phyloP scores from a whole-genome alignment of 2,329 filamentous ascomycete species.

The Cladosporium sp. region DNA sequence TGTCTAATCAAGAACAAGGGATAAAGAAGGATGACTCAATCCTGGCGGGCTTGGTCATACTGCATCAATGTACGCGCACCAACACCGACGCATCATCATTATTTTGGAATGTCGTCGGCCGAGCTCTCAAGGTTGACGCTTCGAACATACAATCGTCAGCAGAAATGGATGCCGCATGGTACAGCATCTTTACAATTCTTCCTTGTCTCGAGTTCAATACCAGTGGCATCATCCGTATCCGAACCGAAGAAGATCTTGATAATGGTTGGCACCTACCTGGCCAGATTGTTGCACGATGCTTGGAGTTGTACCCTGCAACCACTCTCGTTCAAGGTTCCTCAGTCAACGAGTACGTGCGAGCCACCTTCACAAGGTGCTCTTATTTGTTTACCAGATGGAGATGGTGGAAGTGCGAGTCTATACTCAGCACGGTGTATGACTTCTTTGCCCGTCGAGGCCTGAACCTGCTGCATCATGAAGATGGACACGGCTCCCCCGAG shows the following conservation, averaged over 20 bases:
- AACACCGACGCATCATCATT: slow-evolving; percentile 32
- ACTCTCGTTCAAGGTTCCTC: slow-evolving; percentile 42
- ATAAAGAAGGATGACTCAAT: slow-evolving; percentile 46
- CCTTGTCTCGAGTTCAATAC: slow-evolving; percentile 56
- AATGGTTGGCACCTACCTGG: slow-evolving; percentile 55
- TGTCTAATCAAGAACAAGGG: slow-evolving; percentile 48
- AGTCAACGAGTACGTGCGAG: slow-evolving; percentile 58
- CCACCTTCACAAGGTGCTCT: slow-evolving; percentile 54
- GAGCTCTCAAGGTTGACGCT: slow-evolving; percentile 32
- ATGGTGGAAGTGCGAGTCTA: slow-evolving; percentile 57
- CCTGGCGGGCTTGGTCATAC: slow-evolving; percentile 50
- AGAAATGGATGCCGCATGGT: slow-evolving; percentile 42
- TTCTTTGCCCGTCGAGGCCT: slow-evolving; percentile 59
- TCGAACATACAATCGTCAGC: slow-evolving; percentile 31
- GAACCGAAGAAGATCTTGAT: slow-evolving; percentile 36
- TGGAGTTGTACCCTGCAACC: slow-evolving; percentile 49
- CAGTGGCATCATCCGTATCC: slow-evolving; percentile 47
- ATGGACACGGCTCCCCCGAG: slow-evolving; percentile 51
- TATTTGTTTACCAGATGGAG: slow-evolving; percentile 56
- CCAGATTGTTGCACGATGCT: slow-evolving; percentile 47
- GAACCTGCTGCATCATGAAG: slow-evolving; percentile 54
- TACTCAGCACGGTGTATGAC: slow-evolving; percentile 57
- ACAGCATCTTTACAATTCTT: slow-evolving; percentile 53
- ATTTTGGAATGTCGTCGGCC: slow-evolving; percentile 49
- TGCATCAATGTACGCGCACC: slow-evolving; percentile 43